Evolutionary conservation across 2,329 filamentous ascomycete species (phyloP).

Genomic region (Fusarium sp.): DNA sequence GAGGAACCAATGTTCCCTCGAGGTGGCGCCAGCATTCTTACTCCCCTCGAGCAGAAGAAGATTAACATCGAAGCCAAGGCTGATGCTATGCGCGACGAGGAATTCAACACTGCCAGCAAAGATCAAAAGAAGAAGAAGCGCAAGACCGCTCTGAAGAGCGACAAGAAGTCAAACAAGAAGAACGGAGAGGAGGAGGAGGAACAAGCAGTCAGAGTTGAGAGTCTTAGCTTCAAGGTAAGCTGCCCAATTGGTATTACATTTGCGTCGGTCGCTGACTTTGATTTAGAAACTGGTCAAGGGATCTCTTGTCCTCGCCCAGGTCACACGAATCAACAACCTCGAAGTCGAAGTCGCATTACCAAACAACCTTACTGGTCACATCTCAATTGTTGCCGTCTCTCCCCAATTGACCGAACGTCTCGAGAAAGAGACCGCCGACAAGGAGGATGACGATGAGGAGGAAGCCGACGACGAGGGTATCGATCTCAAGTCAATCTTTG

Average conservation of each 20-base stretch:
- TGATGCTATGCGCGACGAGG: constrained; percentile 91
- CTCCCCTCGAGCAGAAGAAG: constrained; percentile 94
- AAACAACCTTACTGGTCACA: constrained; percentile 91
- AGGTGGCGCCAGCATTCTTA: constrained; percentile 90
- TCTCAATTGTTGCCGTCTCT: constrained; percentile 93
- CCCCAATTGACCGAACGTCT: constrained; percentile 80
- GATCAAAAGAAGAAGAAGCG: constrained; percentile 65
- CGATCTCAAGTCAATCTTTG: constrained; percentile 80
- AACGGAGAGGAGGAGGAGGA: constrained; percentile 53
- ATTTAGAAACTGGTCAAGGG: constrained; percentile 82
- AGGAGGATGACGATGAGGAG: constrained; percentile 67
- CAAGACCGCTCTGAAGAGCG: constrained; percentile 65
- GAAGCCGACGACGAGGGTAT: constrained; percentile 69
- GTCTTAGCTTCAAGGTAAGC: constrained; percentile 86
- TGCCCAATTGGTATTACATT: neutral
- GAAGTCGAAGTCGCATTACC: constrained; percentile 86
- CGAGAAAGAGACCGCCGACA: constrained; percentile 70
- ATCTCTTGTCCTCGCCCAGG: constrained; percentile 87
- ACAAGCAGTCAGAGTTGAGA: constrained; percentile 78
- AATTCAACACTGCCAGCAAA: constrained; percentile 65
- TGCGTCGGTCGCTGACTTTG: constrained; percentile 41
- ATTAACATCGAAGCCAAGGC: constrained; percentile 93
- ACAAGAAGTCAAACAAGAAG: constrained; percentile 63
- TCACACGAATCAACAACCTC: constrained; percentile 82
- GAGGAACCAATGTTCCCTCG: constrained; percentile 93